phyloP scores from a whole-genome alignment of 2,329 filamentous ascomycete species.

The Penicillium sp. region DNA sequence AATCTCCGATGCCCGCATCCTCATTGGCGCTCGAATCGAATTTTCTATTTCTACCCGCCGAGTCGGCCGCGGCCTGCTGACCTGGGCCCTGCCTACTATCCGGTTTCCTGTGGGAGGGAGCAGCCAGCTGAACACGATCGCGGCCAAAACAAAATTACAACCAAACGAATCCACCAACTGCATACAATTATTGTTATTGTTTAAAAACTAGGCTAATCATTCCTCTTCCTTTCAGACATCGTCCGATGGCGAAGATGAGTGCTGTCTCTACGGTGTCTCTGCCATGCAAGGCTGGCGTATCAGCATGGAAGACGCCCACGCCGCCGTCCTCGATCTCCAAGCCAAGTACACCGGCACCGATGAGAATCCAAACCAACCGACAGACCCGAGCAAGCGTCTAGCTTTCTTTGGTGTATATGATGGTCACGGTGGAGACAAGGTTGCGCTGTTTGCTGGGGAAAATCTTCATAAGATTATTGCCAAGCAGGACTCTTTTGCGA shows the following conservation, averaged over 20 bases:
- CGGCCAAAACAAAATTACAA: no score
- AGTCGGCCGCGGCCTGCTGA: no score
- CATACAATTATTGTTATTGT: background rate
- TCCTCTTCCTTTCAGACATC: slow-evolving; percentile 66
- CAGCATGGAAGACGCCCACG: slow-evolving; percentile 98
- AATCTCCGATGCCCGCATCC: background rate
- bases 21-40: no score
- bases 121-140: no score
- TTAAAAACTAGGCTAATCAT: background rate
- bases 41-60: no score
- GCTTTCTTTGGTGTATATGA: slow-evolving; percentile 99
- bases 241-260: slow-evolving; percentile 87
- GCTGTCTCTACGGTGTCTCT: slow-evolving; percentile 89
- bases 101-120: no score
- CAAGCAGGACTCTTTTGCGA: slow-evolving; percentile 92
- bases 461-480: slow-evolving; percentile 92
- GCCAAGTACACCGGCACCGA: slow-evolving; percentile 55
- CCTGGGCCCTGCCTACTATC: no score
- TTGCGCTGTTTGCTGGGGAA: slow-evolving; percentile 89
- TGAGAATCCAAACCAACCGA: slow-evolving; percentile 61
- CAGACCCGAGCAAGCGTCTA: slow-evolving; percentile 71
- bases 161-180: no score
- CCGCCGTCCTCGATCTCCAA: slow-evolving; percentile 84
- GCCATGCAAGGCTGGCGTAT: slow-evolving; percentile 99
- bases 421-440: slow-evolving; percentile 95